Conservation (phyloP, 345 rosid genomes). For the Leavenworthia alabamica region DNA sequence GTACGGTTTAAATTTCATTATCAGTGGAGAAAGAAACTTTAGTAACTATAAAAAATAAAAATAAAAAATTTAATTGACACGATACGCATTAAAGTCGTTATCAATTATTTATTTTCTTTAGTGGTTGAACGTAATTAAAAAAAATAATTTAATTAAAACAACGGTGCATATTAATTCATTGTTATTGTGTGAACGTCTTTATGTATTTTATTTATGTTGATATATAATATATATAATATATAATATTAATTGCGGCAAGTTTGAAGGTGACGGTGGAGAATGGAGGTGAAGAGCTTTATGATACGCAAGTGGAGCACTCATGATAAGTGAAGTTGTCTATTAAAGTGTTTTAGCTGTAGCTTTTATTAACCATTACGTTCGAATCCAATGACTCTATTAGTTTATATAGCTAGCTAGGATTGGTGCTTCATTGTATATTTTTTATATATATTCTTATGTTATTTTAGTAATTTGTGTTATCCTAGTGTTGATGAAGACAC, state of each 20-base stretch:
- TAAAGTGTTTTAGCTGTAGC: conserved; percentile 4
- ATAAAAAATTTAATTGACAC: neutral
- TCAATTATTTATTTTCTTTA: conserved; percentile 7
- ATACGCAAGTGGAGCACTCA: conserved; percentile 35
- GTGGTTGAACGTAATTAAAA: too few species aligned
- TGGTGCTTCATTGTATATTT: too few species aligned
- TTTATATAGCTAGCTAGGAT: too few species aligned
- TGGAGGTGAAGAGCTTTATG: conserved; percentile 17
- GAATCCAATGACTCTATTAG: conserved; percentile 32
- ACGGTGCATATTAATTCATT: neutral
- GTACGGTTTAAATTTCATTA: conserved; percentile 29
- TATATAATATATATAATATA: too few species aligned
- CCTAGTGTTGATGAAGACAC: neutral
- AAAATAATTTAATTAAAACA: too few species aligned
- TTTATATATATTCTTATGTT: too few species aligned
- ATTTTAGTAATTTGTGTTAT: too few species aligned
- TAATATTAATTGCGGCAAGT: conserved; percentile 2
- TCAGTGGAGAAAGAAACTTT: too few species aligned
- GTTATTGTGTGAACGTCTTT: neutral
- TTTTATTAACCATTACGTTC: neutral
- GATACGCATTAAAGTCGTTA: conserved; percentile 27
- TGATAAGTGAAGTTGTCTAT: conserved; percentile 29
- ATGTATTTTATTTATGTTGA: too few species aligned
- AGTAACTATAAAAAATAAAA: neutral
- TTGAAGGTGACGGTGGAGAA: conserved; percentile 5